Evolutionary conservation across 805 yeast genomes (phyloP).

Genomic region (Wickerhamiella azyma): DNA sequence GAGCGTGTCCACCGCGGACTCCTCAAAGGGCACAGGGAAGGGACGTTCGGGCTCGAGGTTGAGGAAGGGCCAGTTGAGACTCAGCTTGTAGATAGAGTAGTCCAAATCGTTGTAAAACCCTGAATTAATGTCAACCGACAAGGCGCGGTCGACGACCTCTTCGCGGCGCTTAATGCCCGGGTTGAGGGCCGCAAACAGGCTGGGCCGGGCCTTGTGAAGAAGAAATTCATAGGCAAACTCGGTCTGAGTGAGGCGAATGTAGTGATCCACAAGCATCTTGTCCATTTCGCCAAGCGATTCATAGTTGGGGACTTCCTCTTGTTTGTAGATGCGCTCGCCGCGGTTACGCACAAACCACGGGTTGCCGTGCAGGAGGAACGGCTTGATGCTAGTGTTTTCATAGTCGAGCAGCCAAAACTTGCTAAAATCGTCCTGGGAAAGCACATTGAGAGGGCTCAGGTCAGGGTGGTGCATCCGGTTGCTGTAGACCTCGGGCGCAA

Average conservation of each 20-base stretch:
- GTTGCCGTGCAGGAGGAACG: constrained; percentile 61
- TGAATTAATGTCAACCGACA: constrained; percentile 17
- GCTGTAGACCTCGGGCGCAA: constrained; percentile 43
- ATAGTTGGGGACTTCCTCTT: constrained; percentile 61
- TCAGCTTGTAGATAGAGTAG: constrained; percentile 15
- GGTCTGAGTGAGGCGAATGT: constrained; percentile 81
- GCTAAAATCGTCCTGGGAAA: constrained; percentile 26
- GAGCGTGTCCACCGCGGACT: constrained; percentile 45
- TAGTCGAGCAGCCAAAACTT: constrained; percentile 55
- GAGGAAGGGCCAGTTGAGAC: constrained; percentile 15
- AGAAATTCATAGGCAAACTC: constrained; percentile 78
- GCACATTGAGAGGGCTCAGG: constrained; percentile 79
- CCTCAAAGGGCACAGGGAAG: constrained; percentile 50
- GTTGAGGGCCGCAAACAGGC: constrained; percentile 64
- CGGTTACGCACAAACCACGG: constrained; percentile 78
- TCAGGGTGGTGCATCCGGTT: constrained; percentile 74
- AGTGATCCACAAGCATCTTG: constrained; percentile 68
- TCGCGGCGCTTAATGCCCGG: constrained; percentile 51
- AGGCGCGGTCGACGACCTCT: constrained; percentile 24
- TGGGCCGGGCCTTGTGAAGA: constrained; percentile 48
- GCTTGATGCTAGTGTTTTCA: constrained; percentile 69
- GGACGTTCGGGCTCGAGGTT: constrained; percentile 15
- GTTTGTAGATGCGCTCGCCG: constrained; percentile 75
- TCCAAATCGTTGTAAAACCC: constrained; percentile 20
- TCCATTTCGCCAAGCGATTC: constrained; percentile 55